Base-by-base conservation (phyloP, 2,329 filamentous ascomycete genomes). In the Lachnellula suecica region DNA sequence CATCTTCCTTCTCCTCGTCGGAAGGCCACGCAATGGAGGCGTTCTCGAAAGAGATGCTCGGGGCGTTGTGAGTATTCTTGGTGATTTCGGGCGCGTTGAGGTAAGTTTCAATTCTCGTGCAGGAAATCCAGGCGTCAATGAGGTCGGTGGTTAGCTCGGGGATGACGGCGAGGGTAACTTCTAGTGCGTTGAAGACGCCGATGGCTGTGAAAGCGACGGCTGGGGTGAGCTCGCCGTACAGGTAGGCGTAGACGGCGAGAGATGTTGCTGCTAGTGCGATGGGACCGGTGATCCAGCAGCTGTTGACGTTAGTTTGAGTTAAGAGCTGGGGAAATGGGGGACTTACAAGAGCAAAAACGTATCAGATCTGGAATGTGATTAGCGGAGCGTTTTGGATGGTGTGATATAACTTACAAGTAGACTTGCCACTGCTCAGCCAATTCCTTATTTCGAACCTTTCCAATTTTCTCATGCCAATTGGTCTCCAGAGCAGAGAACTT, bases 141-240 rank as follows among this genome's bases (percentile, higher is more conserved):
- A 81, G 74, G 54, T 87, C 80, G 0, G 87, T 87, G 0, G 87
- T 84, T 37, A 91, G 72, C 64, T 92, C 88, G 0, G 89, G 89
- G 15, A 94, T 72, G 38, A 88, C 75, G 0, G 84, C 84, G 1
- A 94, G 71, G 0, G 86, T 84, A 20, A 85, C 75, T 65, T 94
- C 89, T 20, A 94, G 76, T n/a, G 82, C 78, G 54, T 81, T 82
- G 68, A 94, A 90, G 42, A 92, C 77, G 9, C 85, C 83, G 34
- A 92, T 83, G 24, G 87, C 85, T 23, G 90, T 90, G 60, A 94
- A 94, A 2, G 89, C 89, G 10, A 92, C 79, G 0, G 88, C 90
- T 0, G 89, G 85, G 1, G 79, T 76, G 9, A 94, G 73, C 0
- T 74, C 72, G 4, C 84, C 84, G 58, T 90, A 69, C 0, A 88